Conservation (phyloP, 2,329 filamentous ascomycete genomes). For the Colletotrichum tamarilloi region DNA sequence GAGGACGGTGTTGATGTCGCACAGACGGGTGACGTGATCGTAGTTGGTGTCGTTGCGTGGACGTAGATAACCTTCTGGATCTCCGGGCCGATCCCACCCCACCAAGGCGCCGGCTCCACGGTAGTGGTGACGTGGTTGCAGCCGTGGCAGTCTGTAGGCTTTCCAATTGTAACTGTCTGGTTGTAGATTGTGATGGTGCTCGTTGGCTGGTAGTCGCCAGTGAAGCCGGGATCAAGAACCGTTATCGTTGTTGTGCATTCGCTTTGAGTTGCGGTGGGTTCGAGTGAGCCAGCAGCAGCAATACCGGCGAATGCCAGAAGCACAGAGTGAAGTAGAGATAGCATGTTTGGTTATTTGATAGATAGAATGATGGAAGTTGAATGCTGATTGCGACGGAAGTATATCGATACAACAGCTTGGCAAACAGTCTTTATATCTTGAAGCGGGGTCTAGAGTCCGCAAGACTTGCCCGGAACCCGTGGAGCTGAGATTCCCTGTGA, state of each 20-base stretch:
- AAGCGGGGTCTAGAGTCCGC: neutral
- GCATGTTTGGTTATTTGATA: neutral
- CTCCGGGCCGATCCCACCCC: constrained; percentile 16
- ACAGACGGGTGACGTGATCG: neutral
- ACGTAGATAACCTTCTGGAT: constrained; percentile 1
- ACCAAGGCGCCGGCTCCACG: neutral
- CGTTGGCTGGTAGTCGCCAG: constrained; percentile 12
- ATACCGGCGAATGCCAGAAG: neutral
- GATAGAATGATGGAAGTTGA: neutral
- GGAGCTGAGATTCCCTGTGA: neutral
- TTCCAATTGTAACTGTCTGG: neutral
- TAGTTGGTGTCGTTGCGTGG: constrained; percentile 9
- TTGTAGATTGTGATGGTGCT: constrained; percentile 6
- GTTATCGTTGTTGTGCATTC: constrained; percentile 13
- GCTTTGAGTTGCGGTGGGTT: neutral
- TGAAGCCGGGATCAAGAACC: constrained; percentile 11
- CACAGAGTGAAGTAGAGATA: neutral
- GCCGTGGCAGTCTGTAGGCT: constrained; percentile 17
- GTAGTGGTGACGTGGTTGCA: constrained; percentile 3
- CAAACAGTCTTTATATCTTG: neutral
- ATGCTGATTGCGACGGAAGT: neutral
- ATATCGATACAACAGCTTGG: neutral
- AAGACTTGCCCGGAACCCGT: neutral
- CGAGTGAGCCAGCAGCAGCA: neutral
- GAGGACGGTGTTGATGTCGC: neutral